phyloP scores from a whole-genome alignment of 208 protist species.

The Leishmania arabica region DNA sequence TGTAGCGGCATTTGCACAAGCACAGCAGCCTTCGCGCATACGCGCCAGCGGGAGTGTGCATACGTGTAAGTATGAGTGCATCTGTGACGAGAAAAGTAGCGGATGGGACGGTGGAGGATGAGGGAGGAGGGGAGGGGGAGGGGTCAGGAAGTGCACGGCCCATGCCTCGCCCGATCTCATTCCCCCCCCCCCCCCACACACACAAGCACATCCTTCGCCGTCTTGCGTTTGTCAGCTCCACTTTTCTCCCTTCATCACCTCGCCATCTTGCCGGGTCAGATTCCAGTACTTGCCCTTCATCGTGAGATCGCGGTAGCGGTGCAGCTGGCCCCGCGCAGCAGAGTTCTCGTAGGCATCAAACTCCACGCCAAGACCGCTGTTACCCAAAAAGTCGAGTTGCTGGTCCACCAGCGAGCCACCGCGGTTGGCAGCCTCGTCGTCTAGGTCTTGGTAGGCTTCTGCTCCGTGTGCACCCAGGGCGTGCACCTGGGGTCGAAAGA shows the following conservation, averaged over 20 bases:
- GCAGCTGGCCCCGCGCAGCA: constrained; percentile 54
- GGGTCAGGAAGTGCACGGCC: neutral
- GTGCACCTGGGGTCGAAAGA: constrained; percentile 25
- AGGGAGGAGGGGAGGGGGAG: neutral
- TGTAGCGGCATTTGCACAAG: constrained; percentile 1
- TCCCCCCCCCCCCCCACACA: neutral
- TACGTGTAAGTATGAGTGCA: constrained; percentile 1
- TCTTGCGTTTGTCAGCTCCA: constrained; percentile 25
- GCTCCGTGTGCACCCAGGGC: neutral
- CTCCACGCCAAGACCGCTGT: constrained; percentile 56
- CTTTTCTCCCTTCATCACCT: constrained; percentile 49
- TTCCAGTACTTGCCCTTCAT: constrained; percentile 86
- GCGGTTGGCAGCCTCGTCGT: neutral
- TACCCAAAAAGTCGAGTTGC: constrained; percentile 66
- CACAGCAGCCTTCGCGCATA: neutral
- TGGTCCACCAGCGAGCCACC: constrained; percentile 81
- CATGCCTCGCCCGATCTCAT: neutral
- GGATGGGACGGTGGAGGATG: neutral
- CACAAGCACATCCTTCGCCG: neutral
- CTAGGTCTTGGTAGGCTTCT: neutral
- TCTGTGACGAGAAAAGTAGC: neutral
- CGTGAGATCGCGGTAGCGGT: constrained; percentile 84
- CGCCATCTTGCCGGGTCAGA: constrained; percentile 54
- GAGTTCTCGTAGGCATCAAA: constrained; percentile 80
- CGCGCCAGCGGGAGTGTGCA: neutral